Percentiles rank a stretch among this genome's conserved stretches.
These are phyloP conservation scores for Fusarium continuum DNA, from an alignment of 2,329 filamentous ascomycete species.

Conservation along the genomic window DNA sequence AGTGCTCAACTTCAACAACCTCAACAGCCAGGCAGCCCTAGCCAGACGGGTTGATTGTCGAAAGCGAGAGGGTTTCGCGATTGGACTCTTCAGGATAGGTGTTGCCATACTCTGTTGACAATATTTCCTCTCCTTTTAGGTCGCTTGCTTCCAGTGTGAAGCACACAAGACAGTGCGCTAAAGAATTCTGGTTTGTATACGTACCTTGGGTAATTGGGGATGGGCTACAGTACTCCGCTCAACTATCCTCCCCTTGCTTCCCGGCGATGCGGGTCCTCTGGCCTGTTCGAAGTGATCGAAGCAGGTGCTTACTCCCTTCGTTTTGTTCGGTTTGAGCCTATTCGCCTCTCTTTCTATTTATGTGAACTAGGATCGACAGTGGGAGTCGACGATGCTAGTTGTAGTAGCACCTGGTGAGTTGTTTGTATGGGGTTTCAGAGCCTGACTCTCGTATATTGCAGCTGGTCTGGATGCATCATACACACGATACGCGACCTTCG, in stretches of 20 bases:
- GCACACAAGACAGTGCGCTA: slow-evolving; percentile 1
- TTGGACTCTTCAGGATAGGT: neutral
- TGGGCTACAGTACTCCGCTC: slow-evolving; percentile 36
- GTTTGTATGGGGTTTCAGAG: neutral
- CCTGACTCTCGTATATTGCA: slow-evolving; percentile 5
- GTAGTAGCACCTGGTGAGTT: neutral
- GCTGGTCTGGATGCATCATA: slow-evolving; percentile 31
- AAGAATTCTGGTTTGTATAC: slow-evolving; percentile 3
- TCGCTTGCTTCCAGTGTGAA: slow-evolving; percentile 1
- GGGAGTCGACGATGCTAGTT: neutral
- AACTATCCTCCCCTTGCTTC: slow-evolving; percentile 39
- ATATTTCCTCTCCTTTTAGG: neutral
- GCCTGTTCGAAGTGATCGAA: slow-evolving; percentile 2
- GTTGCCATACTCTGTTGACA: no score
- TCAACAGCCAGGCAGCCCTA: neutral
- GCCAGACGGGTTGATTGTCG: slow-evolving; percentile 6
- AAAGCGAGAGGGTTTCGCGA: slow-evolving; percentile 23
- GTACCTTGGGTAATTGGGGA: slow-evolving; percentile 24
- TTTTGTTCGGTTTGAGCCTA: neutral
- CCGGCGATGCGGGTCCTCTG: slow-evolving; percentile 29
- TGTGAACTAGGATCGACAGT: neutral
- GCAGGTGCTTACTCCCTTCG: neutral
- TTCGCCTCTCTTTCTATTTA: neutral
- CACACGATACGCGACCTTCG: slow-evolving; percentile 15
- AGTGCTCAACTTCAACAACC: slow-evolving; percentile 11